Evolutionary conservation across 495 filamentous ascomycete species (phyloP), one percentile per base, ranked within the genome.

Genomic region (Saxophila tyrrhenica): DNA sequence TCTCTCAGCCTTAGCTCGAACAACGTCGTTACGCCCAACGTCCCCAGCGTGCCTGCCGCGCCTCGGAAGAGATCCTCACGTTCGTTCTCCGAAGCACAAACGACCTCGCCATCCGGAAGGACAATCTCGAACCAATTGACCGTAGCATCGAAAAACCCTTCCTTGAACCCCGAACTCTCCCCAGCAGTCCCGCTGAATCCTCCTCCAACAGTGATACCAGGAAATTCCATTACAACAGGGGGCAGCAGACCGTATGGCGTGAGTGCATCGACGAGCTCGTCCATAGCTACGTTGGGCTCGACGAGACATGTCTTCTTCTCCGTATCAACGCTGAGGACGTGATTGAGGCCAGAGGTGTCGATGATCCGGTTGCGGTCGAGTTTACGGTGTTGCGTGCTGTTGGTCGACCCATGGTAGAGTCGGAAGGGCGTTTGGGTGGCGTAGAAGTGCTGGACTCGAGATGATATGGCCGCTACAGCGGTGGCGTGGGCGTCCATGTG

Each of bases 221-320:
- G 80, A 57, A 83, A 62, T 56, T 79, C 77, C 76, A 78, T 79
- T 5, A 81, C 75, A 0, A 81, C 71, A 1, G 73, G 75, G 0
- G 78, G 80, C 1, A 83, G 65, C 0, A 84, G 67, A 8, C 74
- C 74, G 57, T 79, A 65, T 22, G 64, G 55, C 23, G 82, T 54
- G 5, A 78, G 80, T 19, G 63, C 63, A 25, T 75, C 71, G 10
- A 82, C 77, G 5, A 84, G 66, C 0, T 69, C 66, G 60, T 84
- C 80, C 80, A 84, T 84, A 17, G 80, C 72, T 3, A 84, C 80
- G 62, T 82, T 84, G 5, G 80, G 79, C 62, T 84, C 80, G 8
- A 84, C 79, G 22, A 81, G 66, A 16, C 73, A 64, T 0, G 62
- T 69, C 17, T 55, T 60, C 21, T 46, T 54, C 21, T 58, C 24